Base-by-base conservation (phyloP, 2,329 filamentous ascomycete species). In the Ceratocystis papillata region DNA sequence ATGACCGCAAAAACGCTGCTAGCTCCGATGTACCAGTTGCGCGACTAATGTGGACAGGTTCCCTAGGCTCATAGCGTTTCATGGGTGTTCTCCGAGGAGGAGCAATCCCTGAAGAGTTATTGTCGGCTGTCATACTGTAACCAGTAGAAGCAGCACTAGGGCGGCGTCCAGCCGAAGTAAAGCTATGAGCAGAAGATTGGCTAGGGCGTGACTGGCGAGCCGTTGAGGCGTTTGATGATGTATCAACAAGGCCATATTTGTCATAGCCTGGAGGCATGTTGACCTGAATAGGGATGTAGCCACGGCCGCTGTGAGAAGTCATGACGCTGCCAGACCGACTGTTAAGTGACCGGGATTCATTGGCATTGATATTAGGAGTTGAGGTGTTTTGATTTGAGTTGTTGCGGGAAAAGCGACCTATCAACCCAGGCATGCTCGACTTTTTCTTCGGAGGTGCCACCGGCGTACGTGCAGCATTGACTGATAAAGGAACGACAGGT, bases 1-100 rank as follows among this genome's bases (percentile, higher is more conserved):
- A 88, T 71, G 84, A 84, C 64, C 81, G 83, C 41, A 94, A 76
- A 73, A 93, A 93, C 63, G 85, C 83, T 0, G 89, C 88, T 57
- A 93, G 75, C 63, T 90, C 88, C 20, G 82, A 81, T 1, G 87
- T 90, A 59, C 76, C 75, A n/a, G 75, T 88, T 55, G 74, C 74
- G n/a, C 75, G 75, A 5, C 73, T 74, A 2, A 73, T 70, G n/a
- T 74, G 72, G 45, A 77, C 75, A 2, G 81, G 75, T 3, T 84
- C 82, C 59, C 82, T 78, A 2, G 83, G 79, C 72, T 84, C 81
- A 70, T 81, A 86, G 70, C 75, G 81, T 75, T 81, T 86, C 79
- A 81, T 82, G 1, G 79, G 77, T 10, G 80, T 77, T 30, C 37
- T 63, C 20, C 67, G 67, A 12, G 65, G 62, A 17, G 53, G 64